A percentile compares a stretch with the other conserved stretches of the same genome.
These are phyloP conservation scores for Bipolaris gigantea DNA, from an alignment of 2,329 filamentous ascomycete species.

Conservation along the genomic window DNA sequence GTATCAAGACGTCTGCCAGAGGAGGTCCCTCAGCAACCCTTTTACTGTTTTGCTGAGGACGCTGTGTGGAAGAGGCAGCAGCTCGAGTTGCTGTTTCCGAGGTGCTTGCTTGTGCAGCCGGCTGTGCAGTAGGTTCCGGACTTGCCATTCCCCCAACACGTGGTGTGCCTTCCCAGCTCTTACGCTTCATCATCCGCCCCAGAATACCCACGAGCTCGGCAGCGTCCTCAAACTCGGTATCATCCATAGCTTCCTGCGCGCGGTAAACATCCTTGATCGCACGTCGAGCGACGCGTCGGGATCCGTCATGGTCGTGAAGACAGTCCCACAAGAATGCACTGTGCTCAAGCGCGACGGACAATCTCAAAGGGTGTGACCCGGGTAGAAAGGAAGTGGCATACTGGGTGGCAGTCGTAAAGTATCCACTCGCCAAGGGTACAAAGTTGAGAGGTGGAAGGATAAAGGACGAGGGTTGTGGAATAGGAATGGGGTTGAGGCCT, in stretches of 20 bases:
- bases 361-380: constrained; percentile 83
- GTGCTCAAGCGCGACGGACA: constrained; percentile 91
- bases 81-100: constrained; percentile 11
- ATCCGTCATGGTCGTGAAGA: constrained; percentile 75
- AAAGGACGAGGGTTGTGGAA: constrained; percentile 64
- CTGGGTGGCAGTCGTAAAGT: constrained; percentile 75
- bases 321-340: constrained; percentile 94
- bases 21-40: constrained; percentile 33
- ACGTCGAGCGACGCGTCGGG: constrained; percentile 74
- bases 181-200: constrained; percentile 82
- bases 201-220: constrained; percentile 84
- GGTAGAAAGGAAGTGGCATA: constrained; percentile 77
- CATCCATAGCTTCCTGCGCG: constrained; percentile 87
- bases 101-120: constrained; percentile 15
- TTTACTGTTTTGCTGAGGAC: constrained; percentile 27
- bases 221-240: constrained; percentile 92
- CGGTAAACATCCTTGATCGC: constrained; percentile 91
- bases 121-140: constrained; percentile 31
- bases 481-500: constrained; percentile 49
- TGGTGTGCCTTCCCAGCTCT: constrained; percentile 45
- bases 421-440: constrained; percentile 75
- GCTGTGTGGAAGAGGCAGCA: constrained; percentile 20
- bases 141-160: constrained; percentile 36
- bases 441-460: constrained; percentile 80
- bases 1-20: constrained; percentile 22